Evolutionary conservation across 176 grass and related monocot species (phyloP).

Genomic region (Aegilops tauschii): DNA sequence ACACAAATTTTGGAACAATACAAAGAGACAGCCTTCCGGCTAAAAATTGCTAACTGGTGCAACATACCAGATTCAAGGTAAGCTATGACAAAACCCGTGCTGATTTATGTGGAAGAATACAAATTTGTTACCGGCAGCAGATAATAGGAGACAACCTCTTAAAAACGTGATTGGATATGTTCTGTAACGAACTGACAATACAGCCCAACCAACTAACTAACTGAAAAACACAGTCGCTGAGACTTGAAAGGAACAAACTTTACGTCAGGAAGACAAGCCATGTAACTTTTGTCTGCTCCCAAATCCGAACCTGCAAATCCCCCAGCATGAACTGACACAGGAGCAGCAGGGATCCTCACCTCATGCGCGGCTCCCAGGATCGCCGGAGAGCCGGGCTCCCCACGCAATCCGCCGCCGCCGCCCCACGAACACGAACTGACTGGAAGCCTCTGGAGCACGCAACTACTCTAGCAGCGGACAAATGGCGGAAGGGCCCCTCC

Average conservation of each 20-base stretch:
- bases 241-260: neutral
- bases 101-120: neutral
- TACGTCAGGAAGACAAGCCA: neutral
- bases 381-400: neutral
- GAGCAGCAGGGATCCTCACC: neutral
- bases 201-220: neutral
- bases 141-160: neutral
- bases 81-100: neutral
- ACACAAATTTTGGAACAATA: neutral
- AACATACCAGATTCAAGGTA: neutral
- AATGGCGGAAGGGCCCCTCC: neutral
- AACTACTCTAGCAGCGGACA: neutral
- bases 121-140: neutral
- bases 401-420: neutral
- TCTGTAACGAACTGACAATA: neutral
- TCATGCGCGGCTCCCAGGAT: constrained; percentile 1
- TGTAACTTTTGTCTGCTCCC: neutral
- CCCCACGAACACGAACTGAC: neutral
- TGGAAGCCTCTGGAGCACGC: constrained; percentile 7
- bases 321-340: neutral
- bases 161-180: neutral
- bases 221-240: constrained; percentile 1
- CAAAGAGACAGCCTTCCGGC: neutral
- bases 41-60: neutral
- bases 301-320: neutral